Evolutionary conservation across 441 rosid genomes (phyloP).

Genomic region (Populus hybrid): DNA sequence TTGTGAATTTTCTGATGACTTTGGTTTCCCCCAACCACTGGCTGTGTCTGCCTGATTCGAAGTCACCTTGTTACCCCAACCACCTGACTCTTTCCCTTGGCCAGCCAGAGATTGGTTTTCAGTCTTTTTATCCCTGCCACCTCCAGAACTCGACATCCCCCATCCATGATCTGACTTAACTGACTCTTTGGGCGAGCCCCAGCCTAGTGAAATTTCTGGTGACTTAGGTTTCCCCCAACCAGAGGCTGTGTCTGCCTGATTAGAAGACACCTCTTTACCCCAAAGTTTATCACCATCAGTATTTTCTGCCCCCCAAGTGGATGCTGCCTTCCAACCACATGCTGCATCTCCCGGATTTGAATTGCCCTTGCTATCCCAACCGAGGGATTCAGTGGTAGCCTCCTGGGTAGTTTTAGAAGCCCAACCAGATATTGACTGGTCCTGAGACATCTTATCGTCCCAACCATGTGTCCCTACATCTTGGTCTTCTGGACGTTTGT

Average conservation of each 20-base stretch:
- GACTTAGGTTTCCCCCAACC: not conserved
- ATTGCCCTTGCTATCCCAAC: not conserved
- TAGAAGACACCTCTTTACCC: not conserved
- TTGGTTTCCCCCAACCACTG: constrained; percentile 27
- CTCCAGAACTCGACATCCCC: not conserved
- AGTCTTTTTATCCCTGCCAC: constrained; percentile 18
- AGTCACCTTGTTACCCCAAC: not conserved
- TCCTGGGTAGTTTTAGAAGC: not conserved
- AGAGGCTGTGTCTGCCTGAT: not conserved
- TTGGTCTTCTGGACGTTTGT: not conserved
- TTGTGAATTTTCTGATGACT: constrained; percentile 13
- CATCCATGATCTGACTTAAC: constrained; percentile 1
- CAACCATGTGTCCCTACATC: not conserved
- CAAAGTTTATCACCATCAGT: not conserved
- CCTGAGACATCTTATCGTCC: not conserved
- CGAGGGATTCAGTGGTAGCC: not conserved
- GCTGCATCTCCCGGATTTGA: not conserved
- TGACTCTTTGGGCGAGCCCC: not conserved
- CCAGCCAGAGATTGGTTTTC: not conserved
- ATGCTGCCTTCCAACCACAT: constrained; percentile 18
- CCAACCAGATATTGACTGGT: not conserved
- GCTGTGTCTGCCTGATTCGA: not conserved
- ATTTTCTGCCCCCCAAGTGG: not conserved
- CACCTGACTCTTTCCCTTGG: not conserved
- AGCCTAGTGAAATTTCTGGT: not conserved